phyloP scores from a whole-genome alignment of 2,329 filamentous ascomycete genomes.

The Domatiomyces catenatus region DNA sequence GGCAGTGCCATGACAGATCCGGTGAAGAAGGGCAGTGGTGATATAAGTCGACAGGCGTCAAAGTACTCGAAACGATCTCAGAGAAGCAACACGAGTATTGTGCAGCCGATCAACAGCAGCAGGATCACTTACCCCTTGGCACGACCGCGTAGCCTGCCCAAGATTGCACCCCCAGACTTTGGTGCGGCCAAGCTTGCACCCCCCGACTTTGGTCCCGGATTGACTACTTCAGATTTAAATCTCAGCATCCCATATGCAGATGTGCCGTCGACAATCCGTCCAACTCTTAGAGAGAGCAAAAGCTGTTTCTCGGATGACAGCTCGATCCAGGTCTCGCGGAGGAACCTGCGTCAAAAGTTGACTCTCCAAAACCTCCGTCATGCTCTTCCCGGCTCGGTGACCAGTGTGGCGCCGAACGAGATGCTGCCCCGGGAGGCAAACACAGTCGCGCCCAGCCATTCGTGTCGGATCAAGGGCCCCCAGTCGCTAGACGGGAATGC shows the following conservation, averaged over 20 bases:
- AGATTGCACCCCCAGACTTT: conserved; percentile 12
- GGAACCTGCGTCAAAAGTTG: conserved; percentile 6
- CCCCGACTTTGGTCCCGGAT: conserved; percentile 9
- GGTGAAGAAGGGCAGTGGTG: conserved; percentile 8
- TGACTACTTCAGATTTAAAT: conserved; percentile 12
- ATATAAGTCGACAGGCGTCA: conserved; percentile 13
- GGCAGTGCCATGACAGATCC: conserved; percentile 9
- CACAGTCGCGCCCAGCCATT: conserved; percentile 2
- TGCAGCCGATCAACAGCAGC: conserved; percentile 15
- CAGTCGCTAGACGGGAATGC: conserved; percentile 5
- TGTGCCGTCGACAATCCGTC: conserved; percentile 6
- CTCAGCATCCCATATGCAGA: conserved; percentile 15
- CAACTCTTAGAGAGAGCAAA: conserved; percentile 17
- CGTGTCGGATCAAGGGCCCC: conserved; percentile 6
- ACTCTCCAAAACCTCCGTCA: conserved; percentile 9
- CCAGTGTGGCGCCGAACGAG: conserved; percentile 2
- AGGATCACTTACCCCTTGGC: conserved; percentile 6
- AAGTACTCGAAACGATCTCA: conserved; percentile 10
- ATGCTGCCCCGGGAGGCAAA: conserved; percentile 1
- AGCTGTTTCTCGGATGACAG: conserved; percentile 28
- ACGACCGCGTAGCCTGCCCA: conserved; percentile 9
- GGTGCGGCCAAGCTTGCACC: too few relatives aligned
- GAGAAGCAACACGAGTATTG: conserved; percentile 14
- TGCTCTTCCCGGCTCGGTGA: conserved; percentile 8
- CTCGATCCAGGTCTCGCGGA: conserved; percentile 14